phyloP scores from a whole-genome alignment of 2,329 filamentous ascomycete genomes.

The Colletotrichum sp. region DNA sequence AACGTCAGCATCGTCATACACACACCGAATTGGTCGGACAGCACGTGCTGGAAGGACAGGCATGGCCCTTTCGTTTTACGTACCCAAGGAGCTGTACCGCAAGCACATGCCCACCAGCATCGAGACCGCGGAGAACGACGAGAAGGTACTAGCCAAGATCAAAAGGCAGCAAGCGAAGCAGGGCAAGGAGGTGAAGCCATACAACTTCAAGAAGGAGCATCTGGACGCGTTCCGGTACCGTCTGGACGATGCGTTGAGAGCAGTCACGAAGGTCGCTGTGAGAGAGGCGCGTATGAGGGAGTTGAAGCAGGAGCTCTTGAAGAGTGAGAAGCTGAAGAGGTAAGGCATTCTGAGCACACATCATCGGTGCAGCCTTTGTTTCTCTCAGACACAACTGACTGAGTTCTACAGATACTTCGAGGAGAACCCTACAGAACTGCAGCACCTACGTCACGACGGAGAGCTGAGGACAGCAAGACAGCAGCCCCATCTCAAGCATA shows the following conservation, averaged over 20 bases:
- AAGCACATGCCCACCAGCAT: constrained; percentile 90
- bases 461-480: constrained; percentile 84
- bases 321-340: constrained; percentile 91
- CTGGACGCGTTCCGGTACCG: constrained; percentile 95
- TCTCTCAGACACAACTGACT: background rate
- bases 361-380: background rate
- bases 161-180: constrained; percentile 78
- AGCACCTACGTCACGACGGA: constrained; percentile 87
- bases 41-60: constrained; percentile 89
- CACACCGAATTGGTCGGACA: constrained; percentile 94
- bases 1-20: constrained; percentile 86
- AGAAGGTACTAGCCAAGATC: constrained; percentile 83
- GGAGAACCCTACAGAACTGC: constrained; percentile 90
- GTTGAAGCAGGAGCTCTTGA: constrained; percentile 86
- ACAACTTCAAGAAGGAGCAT: constrained; percentile 93
- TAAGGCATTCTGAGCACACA: background rate
- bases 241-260: constrained; percentile 88
- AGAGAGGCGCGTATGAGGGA: constrained; percentile 90
- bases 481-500: constrained; percentile 90
- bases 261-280: constrained; percentile 88
- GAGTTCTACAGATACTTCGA: constrained; percentile 75
- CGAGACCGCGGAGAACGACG: constrained; percentile 79
- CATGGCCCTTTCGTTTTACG: constrained; percentile 94
- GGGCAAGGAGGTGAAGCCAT: constrained; percentile 84
- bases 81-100: constrained; percentile 80